phyloP scores from a whole-genome alignment of 768 basidiomycete genomes.

The Macrolepiota albuminosa region DNA sequence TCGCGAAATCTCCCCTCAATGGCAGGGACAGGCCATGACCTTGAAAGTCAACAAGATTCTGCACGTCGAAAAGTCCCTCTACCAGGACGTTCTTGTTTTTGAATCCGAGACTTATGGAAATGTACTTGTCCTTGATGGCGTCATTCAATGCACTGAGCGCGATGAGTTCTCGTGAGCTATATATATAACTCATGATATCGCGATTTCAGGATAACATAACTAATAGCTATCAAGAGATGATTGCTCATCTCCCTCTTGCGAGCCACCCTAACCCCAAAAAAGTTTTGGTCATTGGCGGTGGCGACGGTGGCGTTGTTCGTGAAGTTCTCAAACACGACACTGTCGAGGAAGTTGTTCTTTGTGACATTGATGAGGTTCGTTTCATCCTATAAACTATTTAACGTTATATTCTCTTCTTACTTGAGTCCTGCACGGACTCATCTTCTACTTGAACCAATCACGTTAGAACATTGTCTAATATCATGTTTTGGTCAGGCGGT shows the following conservation, averaged over 20 bases:
- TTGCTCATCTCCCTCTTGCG: slow-evolving; percentile 92
- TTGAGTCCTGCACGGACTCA: background rate
- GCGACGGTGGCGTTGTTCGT: slow-evolving; percentile 96
- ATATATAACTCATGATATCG: background rate
- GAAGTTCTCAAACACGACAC: slow-evolving; percentile 93
- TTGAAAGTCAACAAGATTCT: slow-evolving; percentile 94
- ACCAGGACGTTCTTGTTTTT: slow-evolving; percentile 97
- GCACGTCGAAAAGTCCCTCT: slow-evolving; percentile 88
- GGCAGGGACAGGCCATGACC: slow-evolving; percentile 97
- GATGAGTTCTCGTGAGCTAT: slow-evolving; percentile 93
- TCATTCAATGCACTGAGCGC: slow-evolving; percentile 95
- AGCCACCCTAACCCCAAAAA: slow-evolving; percentile 95
- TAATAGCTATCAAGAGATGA: slow-evolving; percentile 98
- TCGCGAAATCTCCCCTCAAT: slow-evolving; percentile 90
- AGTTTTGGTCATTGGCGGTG: slow-evolving; percentile 96
- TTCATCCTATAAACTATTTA: background rate
- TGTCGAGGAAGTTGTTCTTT: slow-evolving; percentile 90
- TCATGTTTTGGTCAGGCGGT: slow-evolving; percentile 59
- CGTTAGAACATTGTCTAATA: background rate
- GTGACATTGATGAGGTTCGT: slow-evolving; percentile 92
- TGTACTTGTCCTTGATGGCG: slow-evolving; percentile 91
- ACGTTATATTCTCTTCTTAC: background rate
- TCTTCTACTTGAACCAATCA: background rate
- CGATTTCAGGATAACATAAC: slow-evolving; percentile 1
- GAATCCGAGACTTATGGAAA: slow-evolving; percentile 97